Evolutionary conservation across 139 green algal species (phyloP).

Genomic region (Pleodorina starrii): DNA sequence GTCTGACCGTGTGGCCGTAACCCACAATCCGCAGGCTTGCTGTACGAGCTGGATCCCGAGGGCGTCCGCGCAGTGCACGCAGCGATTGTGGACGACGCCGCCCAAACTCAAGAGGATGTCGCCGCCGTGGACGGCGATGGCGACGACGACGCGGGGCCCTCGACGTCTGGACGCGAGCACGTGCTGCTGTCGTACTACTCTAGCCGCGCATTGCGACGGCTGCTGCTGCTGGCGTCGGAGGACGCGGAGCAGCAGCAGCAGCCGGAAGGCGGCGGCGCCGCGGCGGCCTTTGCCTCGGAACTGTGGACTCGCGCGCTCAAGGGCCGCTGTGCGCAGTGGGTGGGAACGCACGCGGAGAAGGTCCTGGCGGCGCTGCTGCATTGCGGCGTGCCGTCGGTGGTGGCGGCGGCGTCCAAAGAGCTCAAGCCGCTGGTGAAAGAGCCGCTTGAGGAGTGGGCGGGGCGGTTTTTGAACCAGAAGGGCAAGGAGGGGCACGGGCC

Average conservation of each 20-base stretch:
- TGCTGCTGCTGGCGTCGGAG: constrained; percentile 64
- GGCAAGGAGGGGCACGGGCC: background rate
- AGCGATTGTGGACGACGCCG: constrained; percentile 66
- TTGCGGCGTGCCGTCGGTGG: constrained; percentile 57
- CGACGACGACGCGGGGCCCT: background rate
- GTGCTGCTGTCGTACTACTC: constrained; percentile 73
- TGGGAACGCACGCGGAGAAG: constrained; percentile 79
- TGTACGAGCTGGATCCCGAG: constrained; percentile 58
- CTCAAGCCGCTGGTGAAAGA: constrained; percentile 31
- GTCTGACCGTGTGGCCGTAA: no score
- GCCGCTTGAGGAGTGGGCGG: constrained; percentile 37
- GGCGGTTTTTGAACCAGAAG: background rate
- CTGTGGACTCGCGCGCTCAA: constrained; percentile 68
- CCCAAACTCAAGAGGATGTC: background rate
- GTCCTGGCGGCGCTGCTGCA: constrained; percentile 73
- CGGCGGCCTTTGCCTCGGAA: constrained; percentile 48
- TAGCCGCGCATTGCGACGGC: constrained; percentile 70
- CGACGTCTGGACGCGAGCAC: constrained; percentile 42
- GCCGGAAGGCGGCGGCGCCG: background rate
- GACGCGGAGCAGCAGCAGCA: background rate
- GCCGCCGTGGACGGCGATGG: constrained; percentile 8
- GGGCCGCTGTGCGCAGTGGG: constrained; percentile 68
- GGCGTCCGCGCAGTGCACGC: constrained; percentile 69
- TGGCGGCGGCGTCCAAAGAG: constrained; percentile 44
- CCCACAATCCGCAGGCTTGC: constrained; percentile 52